Percentiles rank a stretch among this genome's conserved stretches.
These are phyloP conservation scores for Citrus cavaleriei DNA, from an alignment of 345 rosid genomes.

Conservation along the genomic window DNA sequence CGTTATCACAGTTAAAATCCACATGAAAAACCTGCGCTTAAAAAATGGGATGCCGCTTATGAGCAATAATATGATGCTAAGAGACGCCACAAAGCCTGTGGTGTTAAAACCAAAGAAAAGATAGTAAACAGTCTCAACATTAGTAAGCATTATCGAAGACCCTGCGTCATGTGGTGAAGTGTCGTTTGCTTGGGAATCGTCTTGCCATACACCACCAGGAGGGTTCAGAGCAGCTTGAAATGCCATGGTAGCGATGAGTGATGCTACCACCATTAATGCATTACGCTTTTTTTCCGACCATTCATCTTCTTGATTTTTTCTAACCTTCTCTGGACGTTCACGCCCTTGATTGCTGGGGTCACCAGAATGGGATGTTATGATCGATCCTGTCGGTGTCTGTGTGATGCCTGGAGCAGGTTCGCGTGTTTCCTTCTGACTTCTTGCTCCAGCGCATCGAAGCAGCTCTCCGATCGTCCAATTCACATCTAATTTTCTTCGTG, in stretches of 20 bases:
- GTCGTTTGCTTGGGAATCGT: background rate
- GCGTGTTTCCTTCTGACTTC: no score
- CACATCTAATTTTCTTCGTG: background rate
- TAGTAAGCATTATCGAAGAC: background rate
- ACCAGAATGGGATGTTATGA: no score
- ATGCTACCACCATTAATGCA: slow-evolving; percentile 31
- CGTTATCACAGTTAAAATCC: no score
- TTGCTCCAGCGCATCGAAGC: slow-evolving; percentile 2
- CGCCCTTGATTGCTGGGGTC: no score
- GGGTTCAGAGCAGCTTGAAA: slow-evolving; percentile 28
- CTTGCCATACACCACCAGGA: slow-evolving; percentile 25
- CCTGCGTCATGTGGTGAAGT: background rate
- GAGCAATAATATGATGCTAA: slow-evolving; percentile 18
- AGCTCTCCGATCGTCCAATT: slow-evolving; percentile 10
- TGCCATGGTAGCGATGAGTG: slow-evolving; percentile 31
- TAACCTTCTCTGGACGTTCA: no score
- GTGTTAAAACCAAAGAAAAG: slow-evolving; percentile 12
- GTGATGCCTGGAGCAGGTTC: no score
- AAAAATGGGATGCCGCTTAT: no score
- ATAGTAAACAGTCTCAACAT: background rate
- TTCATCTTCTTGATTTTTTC: background rate
- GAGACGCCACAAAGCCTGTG: slow-evolving; percentile 17
- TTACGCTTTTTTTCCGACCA: slow-evolving; percentile 5
- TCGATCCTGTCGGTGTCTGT: no score
- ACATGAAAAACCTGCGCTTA: no score